A percentile compares a stretch with the other conserved stretches of the same genome.
These are phyloP conservation scores for Atkinsonella hypoxylon DNA, from an alignment of 2,329 filamentous ascomycete genomes.

Conservation along the genomic window DNA sequence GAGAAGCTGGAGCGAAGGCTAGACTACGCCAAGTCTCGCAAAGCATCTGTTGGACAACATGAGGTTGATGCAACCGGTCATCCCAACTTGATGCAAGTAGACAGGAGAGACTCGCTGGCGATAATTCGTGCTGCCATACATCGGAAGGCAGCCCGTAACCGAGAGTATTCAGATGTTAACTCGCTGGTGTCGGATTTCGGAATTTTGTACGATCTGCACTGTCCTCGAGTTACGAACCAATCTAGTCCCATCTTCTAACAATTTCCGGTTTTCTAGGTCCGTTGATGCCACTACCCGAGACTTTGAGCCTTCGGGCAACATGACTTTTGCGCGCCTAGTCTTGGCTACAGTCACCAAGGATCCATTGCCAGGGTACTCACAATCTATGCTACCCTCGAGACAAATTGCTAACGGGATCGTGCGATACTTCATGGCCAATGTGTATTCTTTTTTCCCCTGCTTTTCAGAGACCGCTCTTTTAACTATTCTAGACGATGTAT, in stretches of 20 bases:
- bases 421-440: conserved; percentile 73
- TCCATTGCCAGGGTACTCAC: conserved; percentile 49
- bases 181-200: conserved; percentile 90
- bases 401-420: conserved; percentile 57
- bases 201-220: conserved; percentile 50
- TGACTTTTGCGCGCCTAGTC: conserved; percentile 85
- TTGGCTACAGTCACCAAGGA: conserved; percentile 72
- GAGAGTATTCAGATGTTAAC: conserved; percentile 79
- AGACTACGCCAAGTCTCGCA: conserved; percentile 55
- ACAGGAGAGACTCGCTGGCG: conserved; percentile 52
- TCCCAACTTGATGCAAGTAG: conserved; percentile 23
- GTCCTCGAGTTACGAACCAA: not conserved
- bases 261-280: conserved; percentile 40
- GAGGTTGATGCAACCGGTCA: conserved; percentile 36
- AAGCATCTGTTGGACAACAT: conserved; percentile 55
- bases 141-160: conserved; percentile 49
- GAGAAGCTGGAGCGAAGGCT: conserved; percentile 78
- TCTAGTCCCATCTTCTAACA: not conserved
- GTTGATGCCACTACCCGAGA: conserved; percentile 92
- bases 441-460: conserved; percentile 70
- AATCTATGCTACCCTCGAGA: conserved; percentile 56
- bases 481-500: conserved; percentile 69
- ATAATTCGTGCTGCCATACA: conserved; percentile 51
- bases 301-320: conserved; percentile 80
- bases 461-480: conserved; percentile 73